Evolutionary conservation across 2,329 filamentous ascomycete species (phyloP).

Genomic region (Xylaria sp.): DNA sequence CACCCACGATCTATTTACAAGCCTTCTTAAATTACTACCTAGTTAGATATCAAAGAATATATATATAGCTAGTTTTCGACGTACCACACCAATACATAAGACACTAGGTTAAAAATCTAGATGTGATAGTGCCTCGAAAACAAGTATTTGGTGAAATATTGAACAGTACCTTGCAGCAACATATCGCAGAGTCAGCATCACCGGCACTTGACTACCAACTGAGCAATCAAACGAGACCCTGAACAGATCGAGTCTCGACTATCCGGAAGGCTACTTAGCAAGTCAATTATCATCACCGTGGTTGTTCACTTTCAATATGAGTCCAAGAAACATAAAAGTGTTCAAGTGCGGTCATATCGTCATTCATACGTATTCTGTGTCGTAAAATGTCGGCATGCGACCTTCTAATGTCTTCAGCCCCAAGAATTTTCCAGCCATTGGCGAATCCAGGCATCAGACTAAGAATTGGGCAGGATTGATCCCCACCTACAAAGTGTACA

Average conservation of each 20-base stretch:
- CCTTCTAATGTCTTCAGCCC: conserved; percentile 30
- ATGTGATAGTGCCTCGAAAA: too few relatives aligned
- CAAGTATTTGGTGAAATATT: too few relatives aligned
- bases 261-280: neutral
- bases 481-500: conserved; percentile 42
- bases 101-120: too few relatives aligned
- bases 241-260: too few relatives aligned
- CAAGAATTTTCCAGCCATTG: conserved; percentile 17
- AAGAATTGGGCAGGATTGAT: conserved; percentile 24
- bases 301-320: conserved; percentile 3
- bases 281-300: neutral
- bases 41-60: too few relatives aligned
- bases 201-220: too few relatives aligned
- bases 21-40: too few relatives aligned
- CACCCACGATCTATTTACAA: too few relatives aligned
- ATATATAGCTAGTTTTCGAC: neutral
- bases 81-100: too few relatives aligned
- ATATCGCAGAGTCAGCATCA: too few relatives aligned
- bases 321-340: conserved; percentile 3
- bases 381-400: conserved; percentile 45
- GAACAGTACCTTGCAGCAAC: too few relatives aligned
- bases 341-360: conserved; percentile 48
- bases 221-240: too few relatives aligned
- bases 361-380: conserved; percentile 48
- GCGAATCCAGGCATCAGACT: conserved; percentile 10